These are phyloP conservation scores for Sesbania bispinosa DNA, from an alignment of 306 rosid genomes.

Conservation along the genomic window DNA sequence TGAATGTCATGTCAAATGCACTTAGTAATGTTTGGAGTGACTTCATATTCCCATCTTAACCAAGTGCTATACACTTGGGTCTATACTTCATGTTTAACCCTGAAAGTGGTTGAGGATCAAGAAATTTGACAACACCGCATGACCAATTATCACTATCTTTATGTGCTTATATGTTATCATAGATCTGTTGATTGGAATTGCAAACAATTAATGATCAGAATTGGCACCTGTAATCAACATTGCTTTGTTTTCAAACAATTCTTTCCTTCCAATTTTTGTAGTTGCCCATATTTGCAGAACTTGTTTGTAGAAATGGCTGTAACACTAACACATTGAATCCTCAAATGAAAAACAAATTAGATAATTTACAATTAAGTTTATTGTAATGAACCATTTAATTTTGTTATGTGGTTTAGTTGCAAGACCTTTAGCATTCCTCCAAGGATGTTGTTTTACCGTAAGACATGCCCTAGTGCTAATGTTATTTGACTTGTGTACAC, in stretches of 20 bases:
- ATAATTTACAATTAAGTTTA: too few relatives aligned
- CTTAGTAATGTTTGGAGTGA: conserved; percentile 6
- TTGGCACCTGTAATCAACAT: too few relatives aligned
- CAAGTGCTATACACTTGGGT: background rate
- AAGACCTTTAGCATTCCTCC: background rate
- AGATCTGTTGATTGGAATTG: background rate
- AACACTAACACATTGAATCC: conserved; percentile 1
- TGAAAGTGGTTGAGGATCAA: background rate
- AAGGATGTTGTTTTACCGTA: conserved; percentile 2
- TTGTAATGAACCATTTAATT: background rate
- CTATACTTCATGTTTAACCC: background rate
- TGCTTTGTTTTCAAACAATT: too few relatives aligned
- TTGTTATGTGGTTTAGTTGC: background rate
- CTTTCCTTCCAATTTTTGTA: background rate
- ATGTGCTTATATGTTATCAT: background rate
- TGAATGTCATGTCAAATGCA: background rate
- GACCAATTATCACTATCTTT: conserved; percentile 3
- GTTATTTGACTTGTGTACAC: background rate
- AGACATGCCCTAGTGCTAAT: too few relatives aligned
- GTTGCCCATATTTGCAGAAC: conserved; percentile 2
- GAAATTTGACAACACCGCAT: background rate
- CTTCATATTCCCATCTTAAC: background rate
- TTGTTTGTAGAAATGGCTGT: conserved; percentile 16
- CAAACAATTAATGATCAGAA: background rate
- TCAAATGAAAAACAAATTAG: background rate